Base-by-base conservation (phyloP, 169 alveolate species). In the Cryptosporidium bovis region DNA sequence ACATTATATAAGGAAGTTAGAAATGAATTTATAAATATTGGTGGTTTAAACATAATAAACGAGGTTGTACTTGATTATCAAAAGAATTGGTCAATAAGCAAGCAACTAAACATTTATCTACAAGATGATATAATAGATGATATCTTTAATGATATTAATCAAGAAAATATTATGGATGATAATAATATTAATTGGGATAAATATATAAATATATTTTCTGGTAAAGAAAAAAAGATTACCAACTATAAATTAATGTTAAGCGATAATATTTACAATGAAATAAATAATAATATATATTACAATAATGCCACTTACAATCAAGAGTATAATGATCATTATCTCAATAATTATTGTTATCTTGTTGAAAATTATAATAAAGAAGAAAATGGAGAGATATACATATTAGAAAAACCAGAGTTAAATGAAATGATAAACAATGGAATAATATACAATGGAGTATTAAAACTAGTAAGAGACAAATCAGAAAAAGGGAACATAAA, bases 21-120 rank as follows among this genome's bases (percentile, higher is more conserved):
- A 33, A 50, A 60, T 0, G 77, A 77, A n/a, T 77, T 77, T 40
- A 44, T 77, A 20, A 77, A 62, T 3, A 18, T 77, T 20, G 85
- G 85, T 10, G 85, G 85, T 58, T 40, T 77, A 18, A 24, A 56
- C 24, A 46, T 77, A 5, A 40, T 77, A 24, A 55, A 3, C 33
- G 77, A 77, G 24, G 18, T 40, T 60, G 1, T 77, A 10, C 6
- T 46, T 16, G n/a, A 40, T 40, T 62, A 60, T 60, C 85, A 77
- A 24, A 77, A 60, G 34, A 18, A 29, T 24, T 77, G 71, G 69
- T 77, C 85, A 58, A 55, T 40, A 13, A 44, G 50, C 56, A 77
- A 58, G 64, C 85, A 77, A 48, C 12, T 62, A 77, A 60, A 50
- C 56, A 77, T 77, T 24, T 77, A 77, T 48, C 16, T 51, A 7